phyloP scores from a whole-genome alignment of 495 filamentous ascomycete species.

The Penicillium salamii region DNA sequence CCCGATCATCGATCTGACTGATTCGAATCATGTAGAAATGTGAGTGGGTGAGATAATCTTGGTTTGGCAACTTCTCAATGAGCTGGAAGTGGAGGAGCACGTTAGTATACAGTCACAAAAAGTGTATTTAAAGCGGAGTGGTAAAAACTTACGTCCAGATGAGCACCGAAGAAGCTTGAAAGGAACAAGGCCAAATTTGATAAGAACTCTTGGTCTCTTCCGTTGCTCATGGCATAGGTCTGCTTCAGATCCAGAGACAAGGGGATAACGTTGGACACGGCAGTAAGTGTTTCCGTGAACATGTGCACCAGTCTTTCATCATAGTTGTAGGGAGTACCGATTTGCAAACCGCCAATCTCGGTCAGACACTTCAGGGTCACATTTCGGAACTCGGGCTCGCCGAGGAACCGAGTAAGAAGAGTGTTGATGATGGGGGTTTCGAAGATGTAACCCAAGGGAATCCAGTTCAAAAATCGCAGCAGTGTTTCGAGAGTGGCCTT shows the following conservation, averaged over 20 bases:
- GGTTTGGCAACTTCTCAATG: conserved; percentile 91
- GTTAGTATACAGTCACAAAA: conserved; percentile 1
- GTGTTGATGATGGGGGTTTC: conserved; percentile 97
- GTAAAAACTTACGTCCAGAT: conserved; percentile 68
- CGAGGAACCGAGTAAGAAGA: conserved; percentile 82
- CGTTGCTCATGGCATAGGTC: conserved; percentile 86
- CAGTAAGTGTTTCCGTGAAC: conserved; percentile 92
- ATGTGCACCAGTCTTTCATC: conserved; percentile 92
- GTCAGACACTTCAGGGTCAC: conserved; percentile 95
- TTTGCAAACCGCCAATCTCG: conserved; percentile 89
- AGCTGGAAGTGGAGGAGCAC: conserved; percentile 50
- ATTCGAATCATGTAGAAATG: conserved; percentile 98
- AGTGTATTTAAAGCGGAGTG: background rate
- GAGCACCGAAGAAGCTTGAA: conserved; percentile 90
- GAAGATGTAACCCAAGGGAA: conserved; percentile 96
- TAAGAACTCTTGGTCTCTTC: conserved; percentile 94
- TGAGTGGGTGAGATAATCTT: conserved; percentile 88
- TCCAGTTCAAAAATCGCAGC: conserved; percentile 97
- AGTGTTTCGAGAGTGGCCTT: conserved; percentile 94
- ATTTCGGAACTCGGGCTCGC: conserved; percentile 90
- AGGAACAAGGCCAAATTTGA: conserved; percentile 95
- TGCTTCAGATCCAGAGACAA: conserved; percentile 82
- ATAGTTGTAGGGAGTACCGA: conserved; percentile 74
- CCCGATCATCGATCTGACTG: conserved; percentile 95
- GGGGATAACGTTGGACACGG: conserved; percentile 87